Conservation (phyloP, 768 basidiomycete genomes). For the Nevesoporus exiguus region DNA sequence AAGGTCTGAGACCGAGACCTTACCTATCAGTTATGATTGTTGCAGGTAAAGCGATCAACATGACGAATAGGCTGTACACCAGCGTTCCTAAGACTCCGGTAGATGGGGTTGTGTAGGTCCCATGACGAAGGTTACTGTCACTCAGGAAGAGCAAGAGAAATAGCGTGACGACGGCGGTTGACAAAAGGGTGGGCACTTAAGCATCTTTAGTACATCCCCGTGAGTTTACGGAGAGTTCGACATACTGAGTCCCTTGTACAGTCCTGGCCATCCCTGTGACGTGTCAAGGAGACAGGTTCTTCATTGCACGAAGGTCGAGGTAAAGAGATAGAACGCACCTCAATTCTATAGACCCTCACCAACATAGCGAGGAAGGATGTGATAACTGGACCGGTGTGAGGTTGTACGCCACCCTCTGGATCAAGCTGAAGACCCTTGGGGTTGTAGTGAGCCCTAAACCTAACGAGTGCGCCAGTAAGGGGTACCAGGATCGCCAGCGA, state of each 20-base stretch:
- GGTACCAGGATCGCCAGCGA: slow-evolving; percentile 59
- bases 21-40: slow-evolving; percentile 77
- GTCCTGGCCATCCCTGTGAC: slow-evolving; percentile 59
- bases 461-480: slow-evolving; percentile 64
- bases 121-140: slow-evolving; percentile 56
- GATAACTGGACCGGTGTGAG: slow-evolving; percentile 76
- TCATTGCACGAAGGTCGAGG: neutral
- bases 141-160: slow-evolving; percentile 59
- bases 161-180: slow-evolving; percentile 52
- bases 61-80: slow-evolving; percentile 59
- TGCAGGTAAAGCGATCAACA: slow-evolving; percentile 65
- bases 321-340: slow-evolving; percentile 43
- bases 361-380: slow-evolving; percentile 75
- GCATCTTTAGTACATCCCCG: slow-evolving; percentile 39
- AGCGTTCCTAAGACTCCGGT: slow-evolving; percentile 60
- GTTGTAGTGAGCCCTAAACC: slow-evolving; percentile 82
- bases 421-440: slow-evolving; percentile 82
- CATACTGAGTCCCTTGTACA: slow-evolving; percentile 78
- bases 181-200: slow-evolving; percentile 47
- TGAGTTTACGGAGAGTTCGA: slow-evolving; percentile 3
- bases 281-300: neutral
- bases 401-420: slow-evolving; percentile 68
- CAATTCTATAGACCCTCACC: slow-evolving; percentile 62
- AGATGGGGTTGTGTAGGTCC: slow-evolving; percentile 61
- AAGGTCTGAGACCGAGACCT: slow-evolving; percentile 11